phyloP scores from a whole-genome alignment of 2,329 filamentous ascomycete genomes.

The Metarhizium robertsii region DNA sequence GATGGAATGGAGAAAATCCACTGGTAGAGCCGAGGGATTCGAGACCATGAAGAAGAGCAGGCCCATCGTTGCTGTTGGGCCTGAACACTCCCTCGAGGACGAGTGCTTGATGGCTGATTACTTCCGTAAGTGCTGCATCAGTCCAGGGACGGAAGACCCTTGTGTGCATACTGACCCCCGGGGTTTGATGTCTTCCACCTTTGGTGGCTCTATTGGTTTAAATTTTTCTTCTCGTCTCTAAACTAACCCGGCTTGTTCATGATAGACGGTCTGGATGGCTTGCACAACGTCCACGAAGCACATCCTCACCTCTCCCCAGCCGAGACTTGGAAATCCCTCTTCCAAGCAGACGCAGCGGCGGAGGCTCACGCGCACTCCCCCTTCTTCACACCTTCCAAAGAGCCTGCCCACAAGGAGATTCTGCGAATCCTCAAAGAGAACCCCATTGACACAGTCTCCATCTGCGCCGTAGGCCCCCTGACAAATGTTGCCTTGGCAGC shows the following conservation, averaged over 20 bases:
- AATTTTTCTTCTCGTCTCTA: not conserved
- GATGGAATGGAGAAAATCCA: slow-evolving; percentile 66
- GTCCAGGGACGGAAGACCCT: not conserved
- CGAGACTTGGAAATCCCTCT: slow-evolving; percentile 66
- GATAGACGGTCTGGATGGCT: slow-evolving; percentile 64
- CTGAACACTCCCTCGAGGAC: slow-evolving; percentile 76
- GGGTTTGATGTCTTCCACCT: no score
- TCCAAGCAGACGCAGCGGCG: slow-evolving; percentile 30
- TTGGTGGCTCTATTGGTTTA: not conserved
- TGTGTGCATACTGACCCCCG: no score
- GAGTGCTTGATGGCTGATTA: slow-evolving; percentile 73
- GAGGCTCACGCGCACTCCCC: slow-evolving; percentile 38
- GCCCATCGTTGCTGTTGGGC: slow-evolving; percentile 78
- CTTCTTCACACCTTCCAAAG: slow-evolving; percentile 68
- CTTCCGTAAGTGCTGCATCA: slow-evolving; percentile 56
- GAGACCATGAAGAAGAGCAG: slow-evolving; percentile 62
- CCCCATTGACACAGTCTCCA: slow-evolving; percentile 75
- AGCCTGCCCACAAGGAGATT: slow-evolving; percentile 74
- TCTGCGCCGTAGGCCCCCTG: slow-evolving; percentile 80
- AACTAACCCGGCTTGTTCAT: not conserved
- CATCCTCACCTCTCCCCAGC: slow-evolving; percentile 65
- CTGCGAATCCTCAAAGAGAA: slow-evolving; percentile 77
- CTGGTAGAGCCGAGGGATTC: slow-evolving; percentile 61
- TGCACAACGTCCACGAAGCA: slow-evolving; percentile 66
- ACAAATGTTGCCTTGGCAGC: slow-evolving; percentile 92